Conservation (phyloP, 106 monocot genomes). For the Dioscorea alata region DNA sequence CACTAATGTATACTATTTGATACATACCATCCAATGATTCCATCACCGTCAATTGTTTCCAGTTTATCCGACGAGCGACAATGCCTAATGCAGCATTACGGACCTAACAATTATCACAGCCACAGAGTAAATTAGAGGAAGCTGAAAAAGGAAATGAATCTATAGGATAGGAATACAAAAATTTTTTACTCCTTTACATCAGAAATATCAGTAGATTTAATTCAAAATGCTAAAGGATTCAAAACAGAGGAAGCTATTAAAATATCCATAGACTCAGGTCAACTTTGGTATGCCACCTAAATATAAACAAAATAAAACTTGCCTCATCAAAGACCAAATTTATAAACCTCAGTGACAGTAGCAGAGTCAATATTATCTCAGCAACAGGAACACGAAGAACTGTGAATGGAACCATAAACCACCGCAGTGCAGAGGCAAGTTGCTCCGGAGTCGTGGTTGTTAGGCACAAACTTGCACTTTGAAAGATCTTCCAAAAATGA, state of each 20-base stretch:
- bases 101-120: conserved; percentile 42
- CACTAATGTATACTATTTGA: background rate
- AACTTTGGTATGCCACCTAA: background rate
- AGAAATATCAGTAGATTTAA: no score
- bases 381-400: conserved; percentile 72
- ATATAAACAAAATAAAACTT: conserved; percentile 13
- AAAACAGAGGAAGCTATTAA: background rate
- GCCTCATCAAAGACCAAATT: conserved; percentile 97
- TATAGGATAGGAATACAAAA: no score
- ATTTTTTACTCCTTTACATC: no score
- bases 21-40: conserved; percentile 82
- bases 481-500: conserved; percentile 59
- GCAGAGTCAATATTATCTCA: conserved; percentile 89
- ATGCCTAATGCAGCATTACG: conserved; percentile 86
- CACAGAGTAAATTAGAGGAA: background rate
- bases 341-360: conserved; percentile 98
- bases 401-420: conserved; percentile 84
- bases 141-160: no score
- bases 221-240: no score
- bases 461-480: conserved; percentile 97
- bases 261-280: no score
- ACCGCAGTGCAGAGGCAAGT: conserved; percentile 82
- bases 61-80: conserved; percentile 78
- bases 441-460: conserved; percentile 95
- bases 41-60: conserved; percentile 61